Evolutionary conservation across 192 early-diverging fungal genomes (phyloP).

Genomic region (Jimgerdemannia lactiflua): DNA sequence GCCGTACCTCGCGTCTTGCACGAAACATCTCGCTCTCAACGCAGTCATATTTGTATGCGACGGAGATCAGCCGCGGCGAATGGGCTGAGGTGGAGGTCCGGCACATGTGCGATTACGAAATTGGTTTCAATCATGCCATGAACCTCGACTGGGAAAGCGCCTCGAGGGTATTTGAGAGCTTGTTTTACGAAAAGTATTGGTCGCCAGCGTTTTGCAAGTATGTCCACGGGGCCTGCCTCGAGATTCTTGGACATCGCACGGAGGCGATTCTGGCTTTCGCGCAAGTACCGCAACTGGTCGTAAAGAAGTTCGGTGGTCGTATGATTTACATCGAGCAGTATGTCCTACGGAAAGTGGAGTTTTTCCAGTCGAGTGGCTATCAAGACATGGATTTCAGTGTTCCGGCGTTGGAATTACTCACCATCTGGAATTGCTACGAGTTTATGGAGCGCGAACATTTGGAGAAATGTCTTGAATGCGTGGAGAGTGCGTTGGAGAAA

Average conservation of each 20-base stretch:
- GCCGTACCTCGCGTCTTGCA: conserved; percentile 35
- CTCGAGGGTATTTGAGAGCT: conserved; percentile 27
- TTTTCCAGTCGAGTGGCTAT: conserved; percentile 42
- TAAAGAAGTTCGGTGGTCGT: conserved; percentile 32
- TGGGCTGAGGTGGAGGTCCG: conserved; percentile 41
- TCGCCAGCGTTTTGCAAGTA: conserved; percentile 47
- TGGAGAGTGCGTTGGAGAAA: conserved; percentile 9
- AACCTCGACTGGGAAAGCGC: conserved; percentile 41
- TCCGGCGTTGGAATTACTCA: conserved; percentile 45
- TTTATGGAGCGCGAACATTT: conserved; percentile 41
- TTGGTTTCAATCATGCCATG: conserved; percentile 46
- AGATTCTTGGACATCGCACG: conserved; percentile 58
- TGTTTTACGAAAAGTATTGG: conserved; percentile 49
- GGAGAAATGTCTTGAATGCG: conserved; percentile 16
- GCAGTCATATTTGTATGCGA: conserved; percentile 31
- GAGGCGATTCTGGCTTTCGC: conserved; percentile 70
- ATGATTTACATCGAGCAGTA: conserved; percentile 44
- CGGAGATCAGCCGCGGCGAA: conserved; percentile 28
- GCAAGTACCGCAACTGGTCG: conserved; percentile 38
- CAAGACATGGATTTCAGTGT: conserved; percentile 40
- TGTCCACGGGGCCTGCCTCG: conserved; percentile 41
- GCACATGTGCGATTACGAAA: conserved; percentile 45
- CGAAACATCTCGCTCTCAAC: conserved; percentile 26
- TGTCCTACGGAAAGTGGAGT: conserved; percentile 39
- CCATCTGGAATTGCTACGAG: conserved; percentile 46